phyloP scores from a whole-genome alignment of 805 yeast species.

The Helenozyma baotianmanensis region DNA sequence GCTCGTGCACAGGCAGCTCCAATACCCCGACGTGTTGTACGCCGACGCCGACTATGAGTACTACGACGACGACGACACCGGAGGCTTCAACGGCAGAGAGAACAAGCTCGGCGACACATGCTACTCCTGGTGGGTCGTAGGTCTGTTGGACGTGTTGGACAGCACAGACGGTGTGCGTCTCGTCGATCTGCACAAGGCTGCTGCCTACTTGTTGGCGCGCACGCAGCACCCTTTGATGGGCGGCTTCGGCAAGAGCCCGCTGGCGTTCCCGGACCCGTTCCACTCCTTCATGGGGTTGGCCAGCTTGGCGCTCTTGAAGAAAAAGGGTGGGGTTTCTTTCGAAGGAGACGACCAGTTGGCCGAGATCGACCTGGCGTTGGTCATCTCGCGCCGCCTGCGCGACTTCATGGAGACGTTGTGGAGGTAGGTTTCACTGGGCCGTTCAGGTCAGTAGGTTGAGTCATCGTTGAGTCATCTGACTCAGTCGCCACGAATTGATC shows the following conservation, averaged over 20 bases:
- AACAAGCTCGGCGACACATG: slow-evolving; percentile 85
- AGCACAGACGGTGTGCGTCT: slow-evolving; percentile 18
- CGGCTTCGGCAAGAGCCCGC: slow-evolving; percentile 70
- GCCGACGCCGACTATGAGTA: slow-evolving; percentile 29
- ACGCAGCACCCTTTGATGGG: slow-evolving; percentile 67
- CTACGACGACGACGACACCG: slow-evolving; percentile 49
- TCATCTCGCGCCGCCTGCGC: slow-evolving; percentile 10
- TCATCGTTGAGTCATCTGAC: no score
- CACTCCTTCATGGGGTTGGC: slow-evolving; percentile 64
- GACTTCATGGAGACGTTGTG: slow-evolving; percentile 12
- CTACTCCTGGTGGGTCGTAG: slow-evolving; percentile 80
- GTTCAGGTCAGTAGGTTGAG: no score
- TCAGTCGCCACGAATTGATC: no score
- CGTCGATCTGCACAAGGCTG: slow-evolving; percentile 31
- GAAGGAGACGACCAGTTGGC: slow-evolving; percentile 6
- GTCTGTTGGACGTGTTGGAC: slow-evolving; percentile 46
- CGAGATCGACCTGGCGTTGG: slow-evolving; percentile 12
- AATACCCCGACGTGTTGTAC: slow-evolving; percentile 20
- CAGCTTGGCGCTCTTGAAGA: slow-evolving; percentile 35
- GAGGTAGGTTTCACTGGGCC: slow-evolving; percentile 1
- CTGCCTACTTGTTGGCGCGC: slow-evolving; percentile 41
- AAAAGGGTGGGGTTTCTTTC: not conserved
- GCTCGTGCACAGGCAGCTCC: slow-evolving; percentile 62
- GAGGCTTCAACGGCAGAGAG: slow-evolving; percentile 85
- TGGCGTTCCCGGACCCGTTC: slow-evolving; percentile 63